phyloP scores from a whole-genome alignment of 192 early-diverging fungal genomes.

The Allomyces macrogynus region DNA sequence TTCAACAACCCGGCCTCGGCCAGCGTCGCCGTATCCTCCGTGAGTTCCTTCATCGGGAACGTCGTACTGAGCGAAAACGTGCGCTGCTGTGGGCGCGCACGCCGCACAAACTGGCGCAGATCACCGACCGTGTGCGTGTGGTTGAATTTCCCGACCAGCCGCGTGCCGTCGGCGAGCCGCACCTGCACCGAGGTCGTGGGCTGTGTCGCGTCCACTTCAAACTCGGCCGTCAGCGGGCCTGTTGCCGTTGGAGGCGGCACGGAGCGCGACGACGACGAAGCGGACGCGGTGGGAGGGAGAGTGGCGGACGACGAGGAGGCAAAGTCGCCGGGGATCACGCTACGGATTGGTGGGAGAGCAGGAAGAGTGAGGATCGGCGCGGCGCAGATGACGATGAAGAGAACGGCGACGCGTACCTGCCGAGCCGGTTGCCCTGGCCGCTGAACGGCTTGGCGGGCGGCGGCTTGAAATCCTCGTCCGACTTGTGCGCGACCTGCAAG shows the following conservation, averaged over 20 bases:
- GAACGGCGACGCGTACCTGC: conserved; percentile 14
- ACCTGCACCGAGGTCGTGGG: conserved; percentile 81
- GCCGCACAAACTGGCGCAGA: conserved; percentile 50
- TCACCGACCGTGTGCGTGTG: conserved; percentile 78
- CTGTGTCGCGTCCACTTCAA: conserved; percentile 46
- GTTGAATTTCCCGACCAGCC: conserved; percentile 72
- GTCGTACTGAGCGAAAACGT: conserved; percentile 57
- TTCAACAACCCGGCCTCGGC: conserved; percentile 71
- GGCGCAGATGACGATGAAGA: background rate
- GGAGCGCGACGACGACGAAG: too few relatives aligned
- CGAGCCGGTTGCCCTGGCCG: conserved; percentile 61
- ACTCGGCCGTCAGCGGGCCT: background rate
- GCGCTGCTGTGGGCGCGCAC: conserved; percentile 7
- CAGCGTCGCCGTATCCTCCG: conserved; percentile 45
- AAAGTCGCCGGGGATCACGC: background rate
- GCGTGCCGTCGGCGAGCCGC: conserved; percentile 69
- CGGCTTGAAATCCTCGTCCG: conserved; percentile 70
- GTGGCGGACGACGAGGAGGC: background rate
- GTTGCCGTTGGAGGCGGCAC: background rate
- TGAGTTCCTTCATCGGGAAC: conserved; percentile 70
- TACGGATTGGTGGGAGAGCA: background rate
- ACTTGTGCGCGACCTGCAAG: conserved; percentile 55
- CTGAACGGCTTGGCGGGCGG: conserved; percentile 57
- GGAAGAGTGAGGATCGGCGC: too few relatives aligned
- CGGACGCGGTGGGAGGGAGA: too few relatives aligned